These are phyloP conservation scores for Beta corolliflora DNA, from an alignment of 179 eudicot species.

Conservation along the genomic window DNA sequence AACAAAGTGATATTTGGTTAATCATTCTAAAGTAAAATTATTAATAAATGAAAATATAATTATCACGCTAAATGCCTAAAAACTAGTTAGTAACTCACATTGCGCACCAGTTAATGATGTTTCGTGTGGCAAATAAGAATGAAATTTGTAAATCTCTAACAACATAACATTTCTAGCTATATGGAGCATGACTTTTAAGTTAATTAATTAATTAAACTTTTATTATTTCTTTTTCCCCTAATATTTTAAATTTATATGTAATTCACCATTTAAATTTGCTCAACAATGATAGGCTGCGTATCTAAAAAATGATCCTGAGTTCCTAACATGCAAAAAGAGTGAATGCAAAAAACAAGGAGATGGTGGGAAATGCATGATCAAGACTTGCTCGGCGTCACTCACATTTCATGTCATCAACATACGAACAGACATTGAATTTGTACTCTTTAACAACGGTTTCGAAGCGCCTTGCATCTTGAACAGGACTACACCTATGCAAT, in stretches of 20 bases:
- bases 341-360: slow-evolving; percentile 42
- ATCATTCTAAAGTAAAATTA: too few relatives aligned
- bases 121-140: too few relatives aligned
- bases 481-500: slow-evolving; percentile 44
- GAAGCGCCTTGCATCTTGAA: slow-evolving; percentile 61
- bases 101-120: too few relatives aligned
- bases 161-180: too few relatives aligned
- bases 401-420: slow-evolving; percentile 78
- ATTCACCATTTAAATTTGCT: not conserved
- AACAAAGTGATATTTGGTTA: too few relatives aligned
- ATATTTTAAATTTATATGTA: not conserved
- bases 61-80: too few relatives aligned
- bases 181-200: too few relatives aligned
- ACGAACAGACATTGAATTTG: slow-evolving; percentile 73
- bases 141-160: too few relatives aligned
- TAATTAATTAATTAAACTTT: not conserved
- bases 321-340: slow-evolving; percentile 54
- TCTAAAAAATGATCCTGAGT: slow-evolving; percentile 66
- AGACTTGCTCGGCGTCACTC: slow-evolving; percentile 61
- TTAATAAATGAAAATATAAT: too few relatives aligned
- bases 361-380: slow-evolving; percentile 41
- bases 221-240: not conserved
- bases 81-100: too few relatives aligned
- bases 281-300: slow-evolving; percentile 51
- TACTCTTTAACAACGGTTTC: slow-evolving; percentile 67